Evolutionary conservation across 495 filamentous ascomycete genomes (phyloP), one percentile per base, ranked within the genome.

Genomic region (Beverwykella pulmonaria): DNA sequence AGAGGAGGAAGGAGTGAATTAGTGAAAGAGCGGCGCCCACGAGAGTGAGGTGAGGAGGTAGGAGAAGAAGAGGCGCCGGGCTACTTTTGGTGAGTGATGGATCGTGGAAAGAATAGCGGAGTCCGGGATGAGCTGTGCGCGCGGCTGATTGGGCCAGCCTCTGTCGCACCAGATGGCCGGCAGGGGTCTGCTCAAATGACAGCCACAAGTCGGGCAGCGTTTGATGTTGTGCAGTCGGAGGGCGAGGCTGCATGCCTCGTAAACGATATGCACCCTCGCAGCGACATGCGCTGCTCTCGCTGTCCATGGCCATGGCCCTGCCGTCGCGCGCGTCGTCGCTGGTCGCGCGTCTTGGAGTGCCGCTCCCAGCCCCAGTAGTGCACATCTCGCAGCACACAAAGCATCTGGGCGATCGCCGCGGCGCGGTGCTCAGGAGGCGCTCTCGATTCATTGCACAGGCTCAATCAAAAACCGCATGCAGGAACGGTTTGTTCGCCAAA

Each of bases 21-120:
- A 65, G 60, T 68, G 63, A 34, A 68, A 53, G 67, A 69, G 67
- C 67, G 67, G 56, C 67, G 53, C 53, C 50, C 67, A 55, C 60
- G 23, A 34, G 48, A 48, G 65, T 61, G 59, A 68, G 65, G 59
- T 65, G 61, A 44, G 48, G 34, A 52, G 49, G 52, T 46, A 60
- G 54, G 59, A 61, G 61, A 65, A 60, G 56, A 65, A 69, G 67
- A 69, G 60, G 67, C 54, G 32, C 49, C 54, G 20, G 23, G 46
- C 48, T n/a, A 9, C 30, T 22, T n/a, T n/a, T 63, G 53, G 36
- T 19, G 59, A 52, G 36, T n/a, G 56, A 20, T 39, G 49, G 59
- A 29, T 25, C 49, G 27, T 27, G 36, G 22, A 25, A n/a, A 19
- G n/a, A n/a, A 9, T 14, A 23, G 52, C 61, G 61, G 52, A 64